Percentiles rank a stretch among this genome's conserved stretches.
Evolutionary conservation across 106 monocot species (phyloP).

Genomic region (Amphibolis antarctica): DNA sequence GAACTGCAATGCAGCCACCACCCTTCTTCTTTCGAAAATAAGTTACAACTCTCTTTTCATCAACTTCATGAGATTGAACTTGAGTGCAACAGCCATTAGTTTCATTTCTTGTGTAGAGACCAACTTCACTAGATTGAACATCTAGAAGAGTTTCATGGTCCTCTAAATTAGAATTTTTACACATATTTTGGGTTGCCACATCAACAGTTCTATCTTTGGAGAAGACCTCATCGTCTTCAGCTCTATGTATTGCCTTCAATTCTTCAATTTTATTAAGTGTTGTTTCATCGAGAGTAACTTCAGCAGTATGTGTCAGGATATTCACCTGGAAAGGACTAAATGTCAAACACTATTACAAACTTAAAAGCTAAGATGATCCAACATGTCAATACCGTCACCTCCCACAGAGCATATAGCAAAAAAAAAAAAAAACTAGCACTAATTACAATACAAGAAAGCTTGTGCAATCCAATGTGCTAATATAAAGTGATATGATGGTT

Average conservation of each 20-base stretch:
- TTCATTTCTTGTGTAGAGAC: background rate
- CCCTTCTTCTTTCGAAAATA: background rate
- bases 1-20: background rate
- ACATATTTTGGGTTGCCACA: background rate
- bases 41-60: background rate
- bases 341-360: background rate
- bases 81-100: background rate
- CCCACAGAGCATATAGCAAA: no score
- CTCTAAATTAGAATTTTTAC: background rate
- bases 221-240: constrained; percentile 11
- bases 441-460: no score
- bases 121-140: background rate
- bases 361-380: background rate
- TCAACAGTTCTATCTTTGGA: background rate
- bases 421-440: no score
- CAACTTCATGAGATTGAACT: no score
- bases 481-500: no score
- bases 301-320: constrained; percentile 32
- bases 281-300: constrained; percentile 3
- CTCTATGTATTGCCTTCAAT: constrained; percentile 13
- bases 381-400: no score
- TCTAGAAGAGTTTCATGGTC: background rate
- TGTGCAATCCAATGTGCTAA: background rate
- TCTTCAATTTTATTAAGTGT: constrained; percentile 9
- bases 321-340: constrained; percentile 25